A percentile compares a stretch with the other conserved stretches of the same genome.
phyloP scores from a whole-genome alignment of 768 basidiomycete genomes.

The Tricholoma furcatifolium region DNA sequence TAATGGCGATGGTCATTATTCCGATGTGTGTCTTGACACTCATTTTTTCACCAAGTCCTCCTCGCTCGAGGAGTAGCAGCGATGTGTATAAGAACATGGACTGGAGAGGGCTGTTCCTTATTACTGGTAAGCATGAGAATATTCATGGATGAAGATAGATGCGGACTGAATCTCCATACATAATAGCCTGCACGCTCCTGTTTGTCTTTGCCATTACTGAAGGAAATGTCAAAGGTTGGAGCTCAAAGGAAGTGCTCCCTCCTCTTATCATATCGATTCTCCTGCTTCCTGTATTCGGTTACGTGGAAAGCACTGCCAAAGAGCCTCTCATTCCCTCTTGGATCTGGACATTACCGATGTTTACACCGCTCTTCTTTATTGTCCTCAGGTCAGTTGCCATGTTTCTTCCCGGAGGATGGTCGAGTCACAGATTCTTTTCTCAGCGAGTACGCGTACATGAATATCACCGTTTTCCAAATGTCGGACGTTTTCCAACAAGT shows the following conservation, averaged over 20 bases:
- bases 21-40: constrained; percentile 27
- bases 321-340: constrained; percentile 41
- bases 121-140: constrained; percentile 26
- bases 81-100: constrained; percentile 5
- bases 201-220: constrained; percentile 37
- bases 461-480: constrained; percentile 35
- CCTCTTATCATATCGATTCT: constrained; percentile 44
- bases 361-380: constrained; percentile 34
- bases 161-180: constrained; percentile 14
- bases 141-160: neutral
- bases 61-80: constrained; percentile 20
- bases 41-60: constrained; percentile 20
- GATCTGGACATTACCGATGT: constrained; percentile 31
- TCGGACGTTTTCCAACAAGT: constrained; percentile 33
- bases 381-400: neutral
- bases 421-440: constrained; percentile 26
- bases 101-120: constrained; percentile 20
- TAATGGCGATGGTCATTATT: constrained; percentile 36
- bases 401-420: neutral
- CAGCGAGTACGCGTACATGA: constrained; percentile 35
- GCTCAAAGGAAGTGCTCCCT: constrained; percentile 34
- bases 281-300: constrained; percentile 34
- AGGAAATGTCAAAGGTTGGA: constrained; percentile 49
- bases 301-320: constrained; percentile 8
- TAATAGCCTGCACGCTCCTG: constrained; percentile 24